Evolutionary conservation across 2,329 filamentous ascomycete species (phyloP), one percentile per base, ranked within the genome.

Genomic region (Cladobotryum protrusum): DNA sequence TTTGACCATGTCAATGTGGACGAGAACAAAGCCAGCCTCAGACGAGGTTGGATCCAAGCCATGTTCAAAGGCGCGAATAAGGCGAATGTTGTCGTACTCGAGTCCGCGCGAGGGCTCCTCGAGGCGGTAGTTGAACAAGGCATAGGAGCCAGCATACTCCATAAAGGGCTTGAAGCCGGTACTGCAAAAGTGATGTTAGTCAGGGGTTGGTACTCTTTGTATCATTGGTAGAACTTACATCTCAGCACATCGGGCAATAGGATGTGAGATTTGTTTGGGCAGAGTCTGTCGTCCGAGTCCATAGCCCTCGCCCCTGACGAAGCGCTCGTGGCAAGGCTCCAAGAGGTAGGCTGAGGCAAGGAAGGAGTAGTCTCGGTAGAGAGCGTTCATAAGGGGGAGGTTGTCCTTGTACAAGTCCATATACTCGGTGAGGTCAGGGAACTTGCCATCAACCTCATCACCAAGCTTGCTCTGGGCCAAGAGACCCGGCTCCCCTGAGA

Each of bases 1-100:
- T 64, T 84, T 85, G 45, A 96, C 92, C 91, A 96, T 97, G 68
- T 95, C 89, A 46, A 97, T 84, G 67, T 96, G 92, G 4, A 93
- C 91, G 12, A 96, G 79, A n/a, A 96, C 89, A 65, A 97, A 96
- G 45, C 92, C 92, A 1, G 92, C 92, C 68, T 96, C 92, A 7
- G 90, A 96, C 3, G 89, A 95, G 32, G 78, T 78, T 1, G 87
- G 87, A 65, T 96, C 87, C 8, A 96, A 82, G 13, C 92, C 92
- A 60, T 86, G 81, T 70, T 96, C 91, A 61, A 96, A 97, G 19
- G 89, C 92, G 34, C 92, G 87, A 63, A 96, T 85, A 32, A 96
- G 81, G 11, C 89, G 86, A 19, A 96, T 76, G 72, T 86, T 86
- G 59, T 76, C 72, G 62, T 84, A 85, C 35, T 77, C 73, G 45